A percentile compares a stretch with the other conserved stretches of the same genome.
Evolutionary conservation across 176 grass and related monocot species (phyloP).

Genomic region (Bonia amplexicaulis): DNA sequence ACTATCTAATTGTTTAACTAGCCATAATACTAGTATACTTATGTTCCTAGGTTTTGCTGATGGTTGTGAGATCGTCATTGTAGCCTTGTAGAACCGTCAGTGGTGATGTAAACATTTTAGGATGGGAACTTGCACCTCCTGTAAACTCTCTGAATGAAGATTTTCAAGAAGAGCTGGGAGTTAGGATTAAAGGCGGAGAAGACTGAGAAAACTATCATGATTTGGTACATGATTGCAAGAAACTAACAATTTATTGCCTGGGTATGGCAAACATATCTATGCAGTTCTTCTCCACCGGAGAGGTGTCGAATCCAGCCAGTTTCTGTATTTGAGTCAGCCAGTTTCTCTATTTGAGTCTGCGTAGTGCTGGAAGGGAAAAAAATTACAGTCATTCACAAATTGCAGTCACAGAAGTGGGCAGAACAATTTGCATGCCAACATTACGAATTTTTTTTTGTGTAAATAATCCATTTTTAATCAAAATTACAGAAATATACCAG

Average conservation of each 20-base stretch:
- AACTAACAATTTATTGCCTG: background rate
- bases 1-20: background rate
- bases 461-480: too few species aligned
- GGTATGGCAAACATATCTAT: background rate
- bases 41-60: background rate
- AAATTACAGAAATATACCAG: too few species aligned
- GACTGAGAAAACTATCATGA: background rate
- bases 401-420: background rate
- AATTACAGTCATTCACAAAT: background rate
- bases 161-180: too few species aligned
- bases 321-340: background rate
- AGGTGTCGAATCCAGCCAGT: background rate
- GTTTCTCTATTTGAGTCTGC: background rate
- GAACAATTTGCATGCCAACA: too few species aligned
- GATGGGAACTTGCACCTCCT: background rate
- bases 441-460: too few species aligned
- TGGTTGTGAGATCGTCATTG: background rate
- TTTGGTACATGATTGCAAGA: background rate
- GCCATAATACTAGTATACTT: background rate
- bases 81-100: background rate
- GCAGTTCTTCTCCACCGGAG: background rate
- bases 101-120: background rate
- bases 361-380: background rate
- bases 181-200: too few species aligned
- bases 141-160: background rate